These are phyloP conservation scores for Diaporthe capsici DNA, from an alignment of 2,329 filamentous ascomycete genomes.

Conservation along the genomic window DNA sequence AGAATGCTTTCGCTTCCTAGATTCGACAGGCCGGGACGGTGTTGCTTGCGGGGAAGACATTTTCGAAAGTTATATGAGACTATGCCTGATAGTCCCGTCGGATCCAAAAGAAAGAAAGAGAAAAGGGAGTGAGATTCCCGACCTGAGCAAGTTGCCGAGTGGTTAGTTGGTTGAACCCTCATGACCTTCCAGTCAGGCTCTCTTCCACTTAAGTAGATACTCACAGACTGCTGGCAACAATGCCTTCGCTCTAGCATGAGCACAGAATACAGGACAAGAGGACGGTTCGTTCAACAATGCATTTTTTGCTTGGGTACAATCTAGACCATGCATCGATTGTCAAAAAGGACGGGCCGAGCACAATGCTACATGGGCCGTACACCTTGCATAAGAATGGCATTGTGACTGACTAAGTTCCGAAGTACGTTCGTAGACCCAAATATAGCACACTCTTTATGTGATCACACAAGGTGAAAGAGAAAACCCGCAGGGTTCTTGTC, in stretches of 20 bases:
- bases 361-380: background rate
- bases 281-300: background rate
- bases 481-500: background rate
- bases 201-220: background rate
- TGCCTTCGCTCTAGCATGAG: no score
- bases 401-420: background rate
- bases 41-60: background rate
- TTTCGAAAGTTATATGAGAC: background rate
- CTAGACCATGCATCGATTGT: background rate
- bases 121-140: background rate
- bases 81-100: conserved; percentile 14
- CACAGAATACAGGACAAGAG: background rate
- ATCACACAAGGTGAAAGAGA: background rate
- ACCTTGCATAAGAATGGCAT: background rate
- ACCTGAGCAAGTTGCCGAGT: background rate
- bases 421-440: background rate
- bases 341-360: background rate
- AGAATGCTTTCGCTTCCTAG: background rate
- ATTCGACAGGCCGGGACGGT: background rate
- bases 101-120: background rate
- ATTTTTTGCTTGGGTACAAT: background rate
- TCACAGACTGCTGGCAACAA: background rate
- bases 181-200: background rate
- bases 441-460: background rate
- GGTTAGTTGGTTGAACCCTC: background rate